A percentile compares a stretch with the other conserved stretches of the same genome.
Evolutionary conservation across 2,329 filamentous ascomycete genomes (phyloP).

Genomic region (Venturia effusa): DNA sequence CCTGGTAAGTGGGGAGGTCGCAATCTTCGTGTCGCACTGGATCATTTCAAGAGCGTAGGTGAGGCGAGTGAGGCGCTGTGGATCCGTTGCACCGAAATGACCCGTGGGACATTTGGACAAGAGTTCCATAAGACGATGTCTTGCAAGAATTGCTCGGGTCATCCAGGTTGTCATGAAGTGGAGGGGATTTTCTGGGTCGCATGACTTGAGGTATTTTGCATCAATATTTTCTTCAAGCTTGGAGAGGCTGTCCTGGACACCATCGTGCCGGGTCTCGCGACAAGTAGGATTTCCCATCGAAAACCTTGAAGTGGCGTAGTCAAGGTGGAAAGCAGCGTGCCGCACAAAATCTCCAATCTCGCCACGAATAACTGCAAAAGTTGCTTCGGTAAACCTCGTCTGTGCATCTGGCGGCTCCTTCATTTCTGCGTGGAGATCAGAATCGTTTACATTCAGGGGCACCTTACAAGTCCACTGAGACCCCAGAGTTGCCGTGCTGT

Average conservation of each 20-base stretch:
- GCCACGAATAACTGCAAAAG: constrained; percentile 33
- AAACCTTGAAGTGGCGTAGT: constrained; percentile 33
- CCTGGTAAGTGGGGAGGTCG: constrained; percentile 30
- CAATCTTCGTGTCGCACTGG: constrained; percentile 36
- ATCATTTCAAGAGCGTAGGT: constrained; percentile 29
- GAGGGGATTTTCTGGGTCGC: constrained; percentile 31
- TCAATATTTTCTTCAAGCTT: constrained; percentile 34
- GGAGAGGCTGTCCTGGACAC: constrained; percentile 18
- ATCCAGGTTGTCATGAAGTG: constrained; percentile 37
- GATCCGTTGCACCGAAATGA: constrained; percentile 15
- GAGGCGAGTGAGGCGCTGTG: constrained; percentile 20
- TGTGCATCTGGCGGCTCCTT: constrained; percentile 30
- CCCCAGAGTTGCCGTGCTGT: neutral
- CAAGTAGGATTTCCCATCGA: constrained; percentile 19
- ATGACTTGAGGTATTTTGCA: constrained; percentile 33
- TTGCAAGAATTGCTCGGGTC: constrained; percentile 36
- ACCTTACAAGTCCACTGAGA: constrained; percentile 31
- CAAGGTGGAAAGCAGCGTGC: constrained; percentile 31
- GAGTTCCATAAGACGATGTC: constrained; percentile 39
- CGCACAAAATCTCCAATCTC: constrained; percentile 32
- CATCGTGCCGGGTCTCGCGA: constrained; percentile 11
- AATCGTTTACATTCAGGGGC: constrained; percentile 45
- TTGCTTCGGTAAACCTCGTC: constrained; percentile 37
- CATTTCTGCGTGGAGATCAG: constrained; percentile 33
- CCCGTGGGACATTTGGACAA: constrained; percentile 22